Evolutionary conservation across 148 eudicot species (phyloP).

Genomic region (Oxyria digyna): DNA sequence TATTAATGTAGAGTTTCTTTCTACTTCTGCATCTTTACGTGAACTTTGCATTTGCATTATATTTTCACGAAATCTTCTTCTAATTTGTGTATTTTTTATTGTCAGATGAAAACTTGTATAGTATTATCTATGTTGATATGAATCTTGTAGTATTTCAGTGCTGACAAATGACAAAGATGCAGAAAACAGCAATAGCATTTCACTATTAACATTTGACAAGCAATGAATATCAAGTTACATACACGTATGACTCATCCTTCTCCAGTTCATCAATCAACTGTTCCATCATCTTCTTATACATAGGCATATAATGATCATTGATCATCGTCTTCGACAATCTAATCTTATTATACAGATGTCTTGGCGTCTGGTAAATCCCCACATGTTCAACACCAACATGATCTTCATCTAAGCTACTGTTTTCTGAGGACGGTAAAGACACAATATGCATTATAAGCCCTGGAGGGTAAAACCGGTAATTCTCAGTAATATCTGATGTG

Average conservation of each 20-base stretch:
- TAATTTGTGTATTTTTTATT: no score
- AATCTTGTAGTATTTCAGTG: no score
- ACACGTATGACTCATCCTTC: conserved; percentile 29
- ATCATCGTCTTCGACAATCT: conserved; percentile 80
- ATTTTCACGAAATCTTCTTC: no score
- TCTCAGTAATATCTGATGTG: conserved; percentile 42
- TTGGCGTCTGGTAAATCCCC: conserved; percentile 58
- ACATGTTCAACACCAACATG: conserved; percentile 31
- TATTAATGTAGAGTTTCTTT: no score
- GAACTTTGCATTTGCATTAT: no score
- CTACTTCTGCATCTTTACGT: no score
- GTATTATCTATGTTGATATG: no score
- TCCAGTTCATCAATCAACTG: conserved; percentile 60
- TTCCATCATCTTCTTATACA: conserved; percentile 85
- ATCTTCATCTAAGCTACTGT: conserved; percentile 16
- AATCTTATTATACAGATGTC: conserved; percentile 77
- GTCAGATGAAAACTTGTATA: no score
- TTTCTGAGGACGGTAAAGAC: conserved; percentile 21
- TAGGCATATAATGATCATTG: conserved; percentile 92
- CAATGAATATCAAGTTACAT: conserved; percentile 10
- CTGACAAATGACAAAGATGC: background rate
- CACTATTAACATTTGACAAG: conserved; percentile 5
- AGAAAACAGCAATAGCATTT: background rate
- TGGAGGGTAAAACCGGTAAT: conserved; percentile 70
- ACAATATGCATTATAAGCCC: conserved; percentile 83